These are phyloP conservation scores for Platanthera guangdongensis DNA, from an alignment of 106 monocot genomes.

Conservation along the genomic window DNA sequence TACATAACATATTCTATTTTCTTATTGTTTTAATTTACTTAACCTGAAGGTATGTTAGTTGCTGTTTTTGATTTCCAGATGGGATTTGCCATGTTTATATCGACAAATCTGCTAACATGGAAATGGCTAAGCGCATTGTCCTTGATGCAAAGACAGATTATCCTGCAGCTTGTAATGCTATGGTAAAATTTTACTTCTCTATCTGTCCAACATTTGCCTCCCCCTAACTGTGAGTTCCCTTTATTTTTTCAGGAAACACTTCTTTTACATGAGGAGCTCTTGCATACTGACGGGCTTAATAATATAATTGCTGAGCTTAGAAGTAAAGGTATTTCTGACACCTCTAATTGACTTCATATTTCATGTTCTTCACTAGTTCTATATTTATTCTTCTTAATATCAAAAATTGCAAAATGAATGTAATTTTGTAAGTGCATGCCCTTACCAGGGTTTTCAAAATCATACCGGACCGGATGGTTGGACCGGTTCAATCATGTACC, in stretches of 20 bases:
- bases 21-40: background rate
- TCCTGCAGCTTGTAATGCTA: slow-evolving; percentile 99
- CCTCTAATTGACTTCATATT: background rate
- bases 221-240: background rate
- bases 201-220: background rate
- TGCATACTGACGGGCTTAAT: slow-evolving; percentile 37
- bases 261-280: slow-evolving; percentile 60
- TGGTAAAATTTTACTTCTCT: slow-evolving; percentile 42
- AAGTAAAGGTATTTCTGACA: slow-evolving; percentile 45
- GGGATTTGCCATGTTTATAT: slow-evolving; percentile 96
- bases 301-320: slow-evolving; percentile 52
- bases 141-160: slow-evolving; percentile 95
- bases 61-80: slow-evolving; percentile 34
- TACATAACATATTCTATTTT: background rate
- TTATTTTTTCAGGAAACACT: slow-evolving; percentile 61
- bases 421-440: background rate
- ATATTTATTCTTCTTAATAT: background rate
- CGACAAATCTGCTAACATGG: slow-evolving; percentile 83
- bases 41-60: background rate
- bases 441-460: too few species aligned
- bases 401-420: background rate
- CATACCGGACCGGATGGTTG: too few species aligned
- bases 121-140: slow-evolving; percentile 72
- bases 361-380: background rate
- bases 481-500: too few species aligned